Conservation (phyloP, 1,139 yeast genomes). For the Debaryomyces sp. region DNA sequence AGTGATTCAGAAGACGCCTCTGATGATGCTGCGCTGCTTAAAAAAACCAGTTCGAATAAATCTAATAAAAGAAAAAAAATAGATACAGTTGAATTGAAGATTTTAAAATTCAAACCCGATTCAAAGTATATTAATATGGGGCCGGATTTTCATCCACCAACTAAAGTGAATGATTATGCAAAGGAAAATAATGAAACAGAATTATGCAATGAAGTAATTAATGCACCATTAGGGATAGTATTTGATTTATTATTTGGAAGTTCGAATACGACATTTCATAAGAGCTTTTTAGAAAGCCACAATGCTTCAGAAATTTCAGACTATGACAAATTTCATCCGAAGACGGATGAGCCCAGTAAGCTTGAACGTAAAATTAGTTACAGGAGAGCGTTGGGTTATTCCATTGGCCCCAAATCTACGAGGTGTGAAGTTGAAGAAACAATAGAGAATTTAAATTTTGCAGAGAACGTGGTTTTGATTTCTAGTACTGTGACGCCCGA, state of each 20-base stretch:
- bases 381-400: constrained; percentile 50
- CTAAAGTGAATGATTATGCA: constrained; percentile 23
- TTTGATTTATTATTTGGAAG: constrained; percentile 52
- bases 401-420: constrained; percentile 62
- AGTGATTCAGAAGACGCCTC: background rate
- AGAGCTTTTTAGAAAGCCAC: constrained; percentile 41
- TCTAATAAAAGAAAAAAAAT: constrained; percentile 4
- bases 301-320: constrained; percentile 52
- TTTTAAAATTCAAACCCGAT: constrained; percentile 34
- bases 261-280: constrained; percentile 41
- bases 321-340: constrained; percentile 40
- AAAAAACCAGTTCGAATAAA: constrained; percentile 2
- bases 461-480: constrained; percentile 37
- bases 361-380: constrained; percentile 44
- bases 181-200: constrained; percentile 33
- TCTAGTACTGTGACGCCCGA: constrained; percentile 54
- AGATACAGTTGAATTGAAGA: constrained; percentile 13
- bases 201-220: constrained; percentile 34
- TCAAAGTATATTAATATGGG: constrained; percentile 38
- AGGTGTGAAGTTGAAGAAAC: constrained; percentile 51
- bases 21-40: constrained; percentile 9
- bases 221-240: constrained; percentile 54
- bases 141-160: constrained; percentile 41
- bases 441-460: constrained; percentile 43
- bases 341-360: constrained; percentile 33